Evolutionary conservation across 2,329 filamentous ascomycete genomes (phyloP), one percentile per base, ranked within the genome.

Genomic region (Orbilia blumenaviensis): DNA sequence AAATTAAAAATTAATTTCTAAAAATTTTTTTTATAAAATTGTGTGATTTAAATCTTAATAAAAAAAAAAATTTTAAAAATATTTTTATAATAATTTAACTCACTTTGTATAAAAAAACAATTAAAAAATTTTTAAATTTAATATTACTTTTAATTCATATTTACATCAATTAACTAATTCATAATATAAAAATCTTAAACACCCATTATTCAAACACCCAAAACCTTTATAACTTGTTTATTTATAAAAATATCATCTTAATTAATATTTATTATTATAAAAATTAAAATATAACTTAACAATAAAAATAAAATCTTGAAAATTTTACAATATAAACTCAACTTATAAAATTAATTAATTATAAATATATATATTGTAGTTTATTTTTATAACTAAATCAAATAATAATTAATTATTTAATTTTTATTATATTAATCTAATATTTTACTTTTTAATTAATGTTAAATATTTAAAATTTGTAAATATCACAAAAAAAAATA

Each of bases 241-340:
- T 63, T 18, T 63, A 46, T 8, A 27, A 63, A 6, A 12, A 14
- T 8, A 46, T 12, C 6, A 63, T 63, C 21, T 21, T 63, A 3
- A 63, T 63, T 1, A 63, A 16, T 12, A 63, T 63, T 34, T 63
- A n/a, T 14, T 63, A 63, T 34, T 25, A 63, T 48, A 63, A 63
- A 63, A 48, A 10, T 36, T 12, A 63, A 48, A 63, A 48, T 21
- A 14, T 63, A 21, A 63, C 14, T 18, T 16, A 63, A 32, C 12
- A 63, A 29, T 27, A 63, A 36, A 63, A 25, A 41, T 63, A 48
- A 63, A 10, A 6, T 18, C 18, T n/a, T 18, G 10, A n/a, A 44
- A 44, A 25, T 14, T 23, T 29, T 4, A 41, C 5, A 42, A 27
- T 25, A 34, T 46, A 46, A 48, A 16, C n/a, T 21, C 16, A 58